Evolutionary conservation across 2,329 filamentous ascomycete genomes (phyloP).

Genomic region (Colletotrichum falcatum): DNA sequence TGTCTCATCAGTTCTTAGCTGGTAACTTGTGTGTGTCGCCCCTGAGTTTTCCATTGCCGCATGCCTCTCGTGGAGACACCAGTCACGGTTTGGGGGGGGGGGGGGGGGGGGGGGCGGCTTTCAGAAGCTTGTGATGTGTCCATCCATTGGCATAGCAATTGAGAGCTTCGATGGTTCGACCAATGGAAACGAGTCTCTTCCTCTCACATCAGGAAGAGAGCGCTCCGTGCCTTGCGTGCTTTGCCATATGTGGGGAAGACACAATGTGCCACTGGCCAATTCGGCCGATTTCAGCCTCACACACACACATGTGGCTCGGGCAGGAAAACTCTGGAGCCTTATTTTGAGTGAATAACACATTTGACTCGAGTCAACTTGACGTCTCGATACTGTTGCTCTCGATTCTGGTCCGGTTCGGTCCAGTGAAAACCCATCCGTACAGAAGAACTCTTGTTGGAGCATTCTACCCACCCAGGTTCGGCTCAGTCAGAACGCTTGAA

Average conservation of each 20-base stretch:
- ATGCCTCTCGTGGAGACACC: neutral
- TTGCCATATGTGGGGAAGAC: slow-evolving; percentile 36
- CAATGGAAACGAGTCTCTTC: slow-evolving; percentile 1
- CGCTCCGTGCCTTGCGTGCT: slow-evolving; percentile 33
- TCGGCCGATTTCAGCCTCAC: slow-evolving; percentile 32
- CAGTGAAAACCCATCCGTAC: neutral
- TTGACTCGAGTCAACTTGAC: neutral
- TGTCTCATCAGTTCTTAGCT: slow-evolving; percentile 21
- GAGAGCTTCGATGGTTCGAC: neutral
- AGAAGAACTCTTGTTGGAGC: too few species aligned
- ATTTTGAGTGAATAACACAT: slow-evolving; percentile 17
- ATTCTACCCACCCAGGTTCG: neutral
- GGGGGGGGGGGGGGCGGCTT: neutral
- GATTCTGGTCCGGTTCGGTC: neutral
- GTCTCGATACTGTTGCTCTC: neutral
- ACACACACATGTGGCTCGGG: slow-evolving; percentile 22
- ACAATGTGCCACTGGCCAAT: slow-evolving; percentile 24
- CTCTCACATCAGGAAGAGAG: neutral
- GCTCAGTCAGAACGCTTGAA: neutral
- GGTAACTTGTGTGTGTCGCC: neutral
- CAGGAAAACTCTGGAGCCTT: slow-evolving; percentile 28
- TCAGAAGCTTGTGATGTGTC: neutral
- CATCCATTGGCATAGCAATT: neutral
- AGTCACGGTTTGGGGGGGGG: neutral
- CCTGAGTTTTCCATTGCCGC: neutral